Percentiles rank a stretch among this genome's conserved stretches.
phyloP scores from a whole-genome alignment of 306 rosid species.

The Trichosanthes truncata region DNA sequence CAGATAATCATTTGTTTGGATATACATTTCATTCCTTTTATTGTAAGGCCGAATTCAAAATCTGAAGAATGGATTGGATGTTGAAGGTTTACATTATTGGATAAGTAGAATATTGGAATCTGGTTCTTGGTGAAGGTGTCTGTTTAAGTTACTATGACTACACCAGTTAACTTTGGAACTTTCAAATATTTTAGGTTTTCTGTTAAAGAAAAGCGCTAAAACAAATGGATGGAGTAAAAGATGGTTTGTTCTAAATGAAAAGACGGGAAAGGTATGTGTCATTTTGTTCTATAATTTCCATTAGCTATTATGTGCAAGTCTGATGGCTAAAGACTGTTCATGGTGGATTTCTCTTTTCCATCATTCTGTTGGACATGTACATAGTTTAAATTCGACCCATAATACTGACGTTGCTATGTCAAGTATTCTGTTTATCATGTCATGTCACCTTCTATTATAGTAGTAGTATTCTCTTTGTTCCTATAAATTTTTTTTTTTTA shows the following conservation, averaged over 20 bases:
- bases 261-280: slow-evolving; percentile 80
- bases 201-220: slow-evolving; percentile 82
- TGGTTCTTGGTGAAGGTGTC: not conserved
- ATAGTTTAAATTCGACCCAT: not conserved
- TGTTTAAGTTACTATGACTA: not conserved
- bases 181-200: slow-evolving; percentile 42
- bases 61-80: not conserved
- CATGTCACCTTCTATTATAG: not conserved
- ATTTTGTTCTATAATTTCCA: not conserved
- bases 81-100: not conserved
- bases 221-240: slow-evolving; percentile 88
- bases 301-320: not conserved
- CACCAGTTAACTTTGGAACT: not conserved
- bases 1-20: not conserved
- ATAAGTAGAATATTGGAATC: not conserved
- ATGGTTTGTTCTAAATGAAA: slow-evolving; percentile 95
- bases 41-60: not conserved
- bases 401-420: not conserved
- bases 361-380: not conserved
- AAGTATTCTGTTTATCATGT: not conserved
- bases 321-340: not conserved
- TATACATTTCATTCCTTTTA: not conserved
- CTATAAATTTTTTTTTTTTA: not conserved
- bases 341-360: not conserved
- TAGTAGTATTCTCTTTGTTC: too few relatives aligned